These are phyloP conservation scores for Skeletonema costatum DNA, from an alignment of 108 stramenopile species.

Conservation along the genomic window DNA sequence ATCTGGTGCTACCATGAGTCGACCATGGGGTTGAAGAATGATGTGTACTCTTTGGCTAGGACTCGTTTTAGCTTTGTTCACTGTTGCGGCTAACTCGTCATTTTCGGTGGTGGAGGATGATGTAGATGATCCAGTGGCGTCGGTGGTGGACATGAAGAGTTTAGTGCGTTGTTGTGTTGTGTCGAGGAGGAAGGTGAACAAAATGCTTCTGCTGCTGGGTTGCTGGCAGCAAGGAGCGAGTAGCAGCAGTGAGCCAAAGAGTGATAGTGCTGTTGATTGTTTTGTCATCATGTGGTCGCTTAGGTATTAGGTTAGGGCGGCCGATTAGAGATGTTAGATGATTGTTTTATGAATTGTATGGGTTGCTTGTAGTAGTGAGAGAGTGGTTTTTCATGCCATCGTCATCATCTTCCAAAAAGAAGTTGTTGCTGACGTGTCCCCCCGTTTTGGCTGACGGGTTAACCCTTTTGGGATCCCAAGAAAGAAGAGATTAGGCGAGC, in stretches of 20 bases:
- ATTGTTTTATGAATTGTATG: too few relatives aligned
- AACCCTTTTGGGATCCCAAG: too few relatives aligned
- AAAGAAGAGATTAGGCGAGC: too few relatives aligned
- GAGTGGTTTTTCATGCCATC: too few relatives aligned
- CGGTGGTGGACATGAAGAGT: constrained; percentile 8
- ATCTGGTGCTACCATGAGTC: constrained; percentile 73
- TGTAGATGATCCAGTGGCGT: not conserved
- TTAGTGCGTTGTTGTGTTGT: not conserved
- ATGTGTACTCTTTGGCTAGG: constrained; percentile 82
- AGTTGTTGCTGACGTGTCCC: too few relatives aligned
- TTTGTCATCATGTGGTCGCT: not conserved
- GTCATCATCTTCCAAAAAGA: too few relatives aligned
- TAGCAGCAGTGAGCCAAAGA: not conserved
- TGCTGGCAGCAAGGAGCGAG: not conserved
- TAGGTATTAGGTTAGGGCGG: too few relatives aligned
- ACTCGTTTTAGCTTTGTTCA: constrained; percentile 68
- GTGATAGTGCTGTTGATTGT: not conserved
- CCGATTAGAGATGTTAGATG: too few relatives aligned
- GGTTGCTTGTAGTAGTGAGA: too few relatives aligned
- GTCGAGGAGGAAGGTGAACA: not conserved
- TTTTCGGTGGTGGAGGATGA: not conserved
- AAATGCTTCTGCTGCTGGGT: not conserved
- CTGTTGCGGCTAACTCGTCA: constrained; percentile 12
- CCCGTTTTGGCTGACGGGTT: too few relatives aligned
- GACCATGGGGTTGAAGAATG: constrained; percentile 94